A percentile compares a stretch with the other conserved stretches of the same genome.
Evolutionary conservation across 1,284 basidiomycete genomes (phyloP).

Genomic region (Leccinum ambiguum): DNA sequence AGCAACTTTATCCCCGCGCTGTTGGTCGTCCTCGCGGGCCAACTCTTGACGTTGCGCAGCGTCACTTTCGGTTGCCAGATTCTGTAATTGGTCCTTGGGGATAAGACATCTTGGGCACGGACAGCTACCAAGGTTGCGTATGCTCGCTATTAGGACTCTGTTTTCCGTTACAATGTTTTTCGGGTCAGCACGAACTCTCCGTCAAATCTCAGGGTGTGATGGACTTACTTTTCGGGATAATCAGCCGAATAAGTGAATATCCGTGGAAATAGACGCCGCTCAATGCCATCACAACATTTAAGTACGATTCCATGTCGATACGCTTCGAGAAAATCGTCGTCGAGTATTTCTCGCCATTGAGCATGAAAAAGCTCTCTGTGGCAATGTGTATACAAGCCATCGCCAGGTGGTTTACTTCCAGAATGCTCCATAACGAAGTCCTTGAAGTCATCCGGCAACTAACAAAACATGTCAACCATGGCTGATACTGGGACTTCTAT

Average conservation of each 20-base stretch:
- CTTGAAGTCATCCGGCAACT: neutral
- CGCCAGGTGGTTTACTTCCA: neutral
- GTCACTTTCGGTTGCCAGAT: too few relatives aligned
- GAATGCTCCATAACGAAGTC: neutral
- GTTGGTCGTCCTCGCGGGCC: too few relatives aligned
- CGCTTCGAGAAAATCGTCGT: conserved; percentile 1
- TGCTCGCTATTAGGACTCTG: neutral
- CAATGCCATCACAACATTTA: neutral
- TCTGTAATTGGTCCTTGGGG: too few relatives aligned
- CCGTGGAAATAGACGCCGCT: neutral
- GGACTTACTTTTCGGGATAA: neutral
- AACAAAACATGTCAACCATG: neutral
- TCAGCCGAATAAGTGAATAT: neutral
- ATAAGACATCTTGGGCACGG: neutral
- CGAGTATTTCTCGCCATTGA: neutral
- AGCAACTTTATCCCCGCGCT: too few relatives aligned
- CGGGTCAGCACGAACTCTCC: neutral
- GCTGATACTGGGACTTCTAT: neutral
- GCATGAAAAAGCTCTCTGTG: neutral
- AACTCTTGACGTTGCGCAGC: too few relatives aligned
- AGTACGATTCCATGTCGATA: neutral
- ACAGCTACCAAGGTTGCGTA: neutral
- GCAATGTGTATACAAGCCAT: neutral
- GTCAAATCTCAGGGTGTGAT: neutral
- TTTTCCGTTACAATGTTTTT: neutral